Evolutionary conservation across 2,329 filamentous ascomycete species (phyloP), one percentile per base, ranked within the genome.

Genomic region (Beauveria sp.): DNA sequence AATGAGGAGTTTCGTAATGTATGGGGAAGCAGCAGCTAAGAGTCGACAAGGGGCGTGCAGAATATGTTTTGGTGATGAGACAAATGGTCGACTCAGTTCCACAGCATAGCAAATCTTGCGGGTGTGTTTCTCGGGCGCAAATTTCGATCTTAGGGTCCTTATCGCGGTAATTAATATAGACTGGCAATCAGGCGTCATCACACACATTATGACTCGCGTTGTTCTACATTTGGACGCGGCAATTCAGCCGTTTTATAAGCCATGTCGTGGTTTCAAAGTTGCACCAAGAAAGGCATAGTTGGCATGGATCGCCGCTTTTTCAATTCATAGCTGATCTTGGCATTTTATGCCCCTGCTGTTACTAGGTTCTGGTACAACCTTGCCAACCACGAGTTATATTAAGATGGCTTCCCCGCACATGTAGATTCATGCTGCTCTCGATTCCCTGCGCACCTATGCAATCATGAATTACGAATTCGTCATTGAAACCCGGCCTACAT

Each of bases 1-100:
- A 70, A 71, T 31, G 78, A 79, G 3, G 78, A 77, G 61, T 80
- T 80, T 63, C 71, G 72, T 22, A 80, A 80, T 64, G 76, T 79
- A n/a, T 81, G 79, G 79, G 72, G 69, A 5, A 51, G 51, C 12
- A 59, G 63, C 42, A 48, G 53, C 43, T 56, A 57, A 53, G 5
- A 12, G 16, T 54, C 14, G 6, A 22, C n/a, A 31, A 40, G 43
- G 24, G 26, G 24, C n/a, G 18, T 45, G 24, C 55, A 40, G 38
- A 31, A 14, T 5, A 10, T 34, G 4, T 51, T 22, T 45, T 31
- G 43, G 31, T 9, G 9, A 58, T 58, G 14, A 46, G 38, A 28
- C 16, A 12, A 20, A 22, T 40, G n/a, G 45, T 58, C 31, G 10
- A 40, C 50, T 54, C 34, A 16, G 28, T 57, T 60, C 22, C 31